Evolutionary conservation across 768 basidiomycete species (phyloP).

Genomic region (Hygrophorus pudorinus): DNA sequence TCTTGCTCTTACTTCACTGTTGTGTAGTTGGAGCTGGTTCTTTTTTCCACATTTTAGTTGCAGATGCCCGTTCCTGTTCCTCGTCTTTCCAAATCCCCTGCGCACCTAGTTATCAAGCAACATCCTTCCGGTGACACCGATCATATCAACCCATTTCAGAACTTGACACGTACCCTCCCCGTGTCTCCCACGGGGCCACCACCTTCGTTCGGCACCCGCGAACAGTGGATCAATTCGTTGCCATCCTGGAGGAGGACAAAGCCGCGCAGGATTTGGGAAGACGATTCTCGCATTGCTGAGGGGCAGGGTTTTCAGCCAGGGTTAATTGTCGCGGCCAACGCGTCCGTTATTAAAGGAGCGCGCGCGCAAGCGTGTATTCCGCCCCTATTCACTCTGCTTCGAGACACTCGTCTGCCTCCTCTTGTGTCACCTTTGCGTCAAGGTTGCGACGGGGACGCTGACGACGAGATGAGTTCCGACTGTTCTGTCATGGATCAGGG

Average conservation of each 20-base stretch:
- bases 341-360: constrained; percentile 75
- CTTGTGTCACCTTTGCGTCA: constrained; percentile 7
- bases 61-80: constrained; percentile 88
- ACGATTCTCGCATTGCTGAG: constrained; percentile 26
- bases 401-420: constrained; percentile 10
- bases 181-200: constrained; percentile 51
- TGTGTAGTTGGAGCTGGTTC: constrained; percentile 37
- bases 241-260: constrained; percentile 66
- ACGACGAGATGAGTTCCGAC: constrained; percentile 36
- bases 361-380: constrained; percentile 80
- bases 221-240: constrained; percentile 65
- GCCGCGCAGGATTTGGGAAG: constrained; percentile 58
- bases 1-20: constrained; percentile 28
- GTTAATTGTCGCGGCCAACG: constrained; percentile 73
- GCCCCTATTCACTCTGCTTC: constrained; percentile 42
- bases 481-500: constrained; percentile 24
- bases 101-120: constrained; percentile 61
- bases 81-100: constrained; percentile 42
- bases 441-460: constrained; percentile 23
- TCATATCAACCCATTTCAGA: constrained; percentile 38
- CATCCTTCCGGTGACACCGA: constrained; percentile 31
- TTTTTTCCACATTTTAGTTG: constrained; percentile 27
- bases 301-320: constrained; percentile 52
- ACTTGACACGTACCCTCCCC: constrained; percentile 48
- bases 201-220: constrained; percentile 53